Evolutionary conservation across 768 basidiomycete genomes (phyloP), one percentile per base, ranked within the genome.

Genomic region (Clitopilus hobsonii): DNA sequence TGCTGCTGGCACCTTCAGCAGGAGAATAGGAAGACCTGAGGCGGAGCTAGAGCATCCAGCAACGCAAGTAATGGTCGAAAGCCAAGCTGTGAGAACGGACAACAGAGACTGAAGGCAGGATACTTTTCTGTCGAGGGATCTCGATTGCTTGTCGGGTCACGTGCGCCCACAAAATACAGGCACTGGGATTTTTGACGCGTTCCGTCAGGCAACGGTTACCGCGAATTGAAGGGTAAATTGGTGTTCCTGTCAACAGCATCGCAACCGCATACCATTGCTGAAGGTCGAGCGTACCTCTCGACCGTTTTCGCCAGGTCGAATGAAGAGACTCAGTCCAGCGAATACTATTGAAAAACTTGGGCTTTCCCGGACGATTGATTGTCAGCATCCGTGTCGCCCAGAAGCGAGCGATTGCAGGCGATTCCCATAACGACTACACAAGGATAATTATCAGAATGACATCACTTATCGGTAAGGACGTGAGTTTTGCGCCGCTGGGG

Each of bases 31-130:
- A 36, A 16, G 24, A 48, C 16, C 1, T 20, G 45, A 49, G 27
- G 20, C 26, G 52, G 45, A 5, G 38, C 38, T 24, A 51, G n/a
- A 49, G 38, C 28, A 55, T 48, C 49, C n/a, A 38, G 51, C 27
- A 13, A 55, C 6, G 49, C 24, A 24, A 16, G 27, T 16, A 22
- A 28, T 25, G 8, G 41, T 18, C 14, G 41, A 45, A 45, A 45
- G 30, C 30, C 41, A 11, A 45, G 41, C 41, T 45, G 41, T 45
- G 41, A 45, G 41, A 45, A 20, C n/a, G 41, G 22, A 20, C 5
- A 45, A 45, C 10, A 11, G 22, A 23, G 22, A 23, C 8, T 18
- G 14, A 32, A 20, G 41, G 41, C 22, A 10, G 18, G 2, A 23
- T 45, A 18, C 22, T 45, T 20, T 36, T 11, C 32, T 11, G 13